A percentile compares a stretch with the other conserved stretches of the same genome.
Conservation (phyloP, 2,329 filamentous ascomycete genomes). For the Clarireedia monteithiana region DNA sequence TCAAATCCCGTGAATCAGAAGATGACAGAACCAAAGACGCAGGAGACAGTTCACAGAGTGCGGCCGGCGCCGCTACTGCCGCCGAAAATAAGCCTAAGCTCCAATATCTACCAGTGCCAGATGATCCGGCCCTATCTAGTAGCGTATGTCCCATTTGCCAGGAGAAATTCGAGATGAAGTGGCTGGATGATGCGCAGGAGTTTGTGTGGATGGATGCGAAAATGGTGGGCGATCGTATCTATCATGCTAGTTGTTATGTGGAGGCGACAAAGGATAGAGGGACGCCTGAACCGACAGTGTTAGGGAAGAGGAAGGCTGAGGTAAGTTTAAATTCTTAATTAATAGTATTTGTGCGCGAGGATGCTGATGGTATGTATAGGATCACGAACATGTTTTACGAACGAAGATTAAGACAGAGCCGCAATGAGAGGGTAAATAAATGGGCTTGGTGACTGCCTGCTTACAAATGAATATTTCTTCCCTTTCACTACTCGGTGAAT, state of each 20-base stretch:
- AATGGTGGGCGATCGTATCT: slow-evolving; percentile 69
- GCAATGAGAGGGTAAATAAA: background rate
- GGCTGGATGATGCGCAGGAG: slow-evolving; percentile 88
- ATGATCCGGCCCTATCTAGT: slow-evolving; percentile 65
- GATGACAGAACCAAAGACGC: slow-evolving; percentile 48
- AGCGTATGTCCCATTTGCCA: slow-evolving; percentile 89
- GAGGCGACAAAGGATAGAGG: slow-evolving; percentile 64
- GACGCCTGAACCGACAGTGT: slow-evolving; percentile 53
- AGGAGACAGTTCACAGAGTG: slow-evolving; percentile 33
- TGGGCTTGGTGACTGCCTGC: background rate
- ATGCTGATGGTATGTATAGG: slow-evolving; percentile 2
- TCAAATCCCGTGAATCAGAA: slow-evolving; percentile 72
- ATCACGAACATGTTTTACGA: slow-evolving; percentile 5
- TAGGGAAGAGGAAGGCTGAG: slow-evolving; percentile 72
- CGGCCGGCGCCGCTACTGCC: slow-evolving; percentile 33
- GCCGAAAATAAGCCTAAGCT: slow-evolving; percentile 42
- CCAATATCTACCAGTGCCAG: slow-evolving; percentile 75
- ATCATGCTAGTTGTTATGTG: slow-evolving; percentile 81
- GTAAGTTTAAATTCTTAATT: slow-evolving; percentile 22
- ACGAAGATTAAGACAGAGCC: slow-evolving; percentile 26
- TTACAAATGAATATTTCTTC: background rate
- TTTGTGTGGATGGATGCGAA: slow-evolving; percentile 94
- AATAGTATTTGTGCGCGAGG: background rate
- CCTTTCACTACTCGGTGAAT: too few relatives aligned
- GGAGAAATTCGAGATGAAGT: slow-evolving; percentile 87